A percentile compares a stretch with the other conserved stretches of the same genome.
Evolutionary conservation across 106 monocot species (phyloP).

Genomic region (Phalaenopsis aphrodite): DNA sequence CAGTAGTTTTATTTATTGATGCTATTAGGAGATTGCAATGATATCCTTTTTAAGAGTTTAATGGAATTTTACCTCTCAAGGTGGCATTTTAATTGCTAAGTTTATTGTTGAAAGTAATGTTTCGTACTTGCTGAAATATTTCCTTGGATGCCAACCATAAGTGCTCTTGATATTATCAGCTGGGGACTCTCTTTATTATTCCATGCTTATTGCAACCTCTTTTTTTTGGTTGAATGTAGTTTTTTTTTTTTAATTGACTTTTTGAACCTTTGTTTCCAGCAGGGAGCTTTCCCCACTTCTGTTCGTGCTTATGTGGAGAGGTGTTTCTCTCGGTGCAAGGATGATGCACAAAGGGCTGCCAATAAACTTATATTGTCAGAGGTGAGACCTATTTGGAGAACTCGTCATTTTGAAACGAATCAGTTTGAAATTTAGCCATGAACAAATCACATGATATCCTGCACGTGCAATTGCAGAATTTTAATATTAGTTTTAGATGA

Average conservation of each 20-base stretch:
- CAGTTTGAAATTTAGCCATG: not conserved
- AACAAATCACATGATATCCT: not conserved
- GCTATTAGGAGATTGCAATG: not conserved
- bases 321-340: constrained; percentile 82
- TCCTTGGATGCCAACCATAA: not conserved
- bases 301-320: constrained; percentile 72
- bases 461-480: not conserved
- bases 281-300: constrained; percentile 63
- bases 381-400: constrained; percentile 30
- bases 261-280: not conserved
- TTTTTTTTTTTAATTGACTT: not conserved
- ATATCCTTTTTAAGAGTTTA: not conserved
- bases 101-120: not conserved
- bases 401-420: not conserved
- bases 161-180: not conserved
- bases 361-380: constrained; percentile 60
- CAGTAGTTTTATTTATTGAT: not conserved
- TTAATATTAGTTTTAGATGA: not conserved
- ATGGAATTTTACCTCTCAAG: not conserved
- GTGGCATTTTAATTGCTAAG: not conserved
- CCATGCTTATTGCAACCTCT: not conserved
- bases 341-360: constrained; percentile 66
- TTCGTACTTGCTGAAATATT: not conserved
- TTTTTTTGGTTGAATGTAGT: not conserved
- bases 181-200: not conserved